phyloP scores from a whole-genome alignment of 2,329 filamentous ascomycete genomes.

The Dendryphion nanum region DNA sequence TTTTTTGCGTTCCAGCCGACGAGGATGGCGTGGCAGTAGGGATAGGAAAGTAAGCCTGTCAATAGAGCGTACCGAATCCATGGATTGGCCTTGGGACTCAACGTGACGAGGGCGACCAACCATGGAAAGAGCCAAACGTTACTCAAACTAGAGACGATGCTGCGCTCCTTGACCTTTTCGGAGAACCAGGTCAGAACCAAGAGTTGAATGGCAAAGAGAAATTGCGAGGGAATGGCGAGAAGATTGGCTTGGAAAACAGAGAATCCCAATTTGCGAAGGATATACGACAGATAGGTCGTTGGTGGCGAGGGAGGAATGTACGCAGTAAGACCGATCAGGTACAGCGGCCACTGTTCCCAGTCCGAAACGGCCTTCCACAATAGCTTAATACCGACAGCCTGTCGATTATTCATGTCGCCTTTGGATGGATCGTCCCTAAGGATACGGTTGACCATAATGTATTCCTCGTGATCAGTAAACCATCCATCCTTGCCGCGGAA shows the following conservation, averaged over 20 bases:
- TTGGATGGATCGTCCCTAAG: constrained; percentile 59
- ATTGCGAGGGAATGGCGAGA: constrained; percentile 55
- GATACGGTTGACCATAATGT: constrained; percentile 61
- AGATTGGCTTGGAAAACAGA: constrained; percentile 63
- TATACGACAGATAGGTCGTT: constrained; percentile 51
- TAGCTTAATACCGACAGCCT: constrained; percentile 17
- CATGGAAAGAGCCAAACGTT: constrained; percentile 62
- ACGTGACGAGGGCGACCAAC: constrained; percentile 52
- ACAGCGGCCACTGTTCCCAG: constrained; percentile 34
- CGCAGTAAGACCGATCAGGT: constrained; percentile 46
- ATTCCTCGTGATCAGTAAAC: constrained; percentile 60
- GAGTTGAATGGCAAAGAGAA: constrained; percentile 41
- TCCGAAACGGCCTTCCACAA: constrained; percentile 26
- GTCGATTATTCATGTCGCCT: constrained; percentile 51
- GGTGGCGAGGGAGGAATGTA: constrained; percentile 20
- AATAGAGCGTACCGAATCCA: constrained; percentile 56
- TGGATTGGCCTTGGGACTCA: constrained; percentile 43
- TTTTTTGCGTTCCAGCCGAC: constrained; percentile 42
- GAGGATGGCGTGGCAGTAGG: constrained; percentile 49
- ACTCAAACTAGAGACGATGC: constrained; percentile 49
- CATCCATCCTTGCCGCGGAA: constrained; percentile 59
- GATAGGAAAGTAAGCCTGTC: constrained; percentile 52
- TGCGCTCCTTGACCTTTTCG: constrained; percentile 47
- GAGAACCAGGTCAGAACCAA: constrained; percentile 47
- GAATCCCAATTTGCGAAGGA: constrained; percentile 59